phyloP scores from a whole-genome alignment of 345 rosid genomes.

The Xanthoceras sorbifolium region DNA sequence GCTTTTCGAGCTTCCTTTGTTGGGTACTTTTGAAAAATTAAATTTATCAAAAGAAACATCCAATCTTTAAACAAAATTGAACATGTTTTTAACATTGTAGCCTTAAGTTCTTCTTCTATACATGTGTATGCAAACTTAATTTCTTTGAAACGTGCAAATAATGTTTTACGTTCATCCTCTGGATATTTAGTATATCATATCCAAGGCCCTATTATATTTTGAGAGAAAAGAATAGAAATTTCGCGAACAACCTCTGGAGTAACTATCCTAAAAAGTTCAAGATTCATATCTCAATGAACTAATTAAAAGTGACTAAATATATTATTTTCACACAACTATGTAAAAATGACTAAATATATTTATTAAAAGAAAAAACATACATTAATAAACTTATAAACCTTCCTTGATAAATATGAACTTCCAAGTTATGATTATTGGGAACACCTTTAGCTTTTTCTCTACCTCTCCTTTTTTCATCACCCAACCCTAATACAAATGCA shows the following conservation, averaged over 20 bases:
- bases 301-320: no score
- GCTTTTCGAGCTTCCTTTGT: not conserved
- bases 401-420: not conserved
- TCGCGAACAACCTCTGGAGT: not conserved
- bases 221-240: no score
- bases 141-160: not conserved
- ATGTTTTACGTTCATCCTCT: no score
- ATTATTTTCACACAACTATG: no score
- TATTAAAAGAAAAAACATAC: no score
- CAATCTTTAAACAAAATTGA: no score
- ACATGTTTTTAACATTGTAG: not conserved
- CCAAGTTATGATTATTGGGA: not conserved
- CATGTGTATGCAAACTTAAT: not conserved
- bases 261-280: not conserved
- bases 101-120: not conserved
- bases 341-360: no score
- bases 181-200: no score
- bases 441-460: no score
- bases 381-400: not conserved
- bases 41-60: not conserved
- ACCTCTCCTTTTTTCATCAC: not conserved
- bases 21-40: not conserved
- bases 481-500: not conserved
- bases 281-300: no score
- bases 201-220: no score